Evolutionary conservation across 495 filamentous ascomycete species (phyloP), one percentile per base, ranked within the genome.

Genomic region (Daldinia vernicosa): DNA sequence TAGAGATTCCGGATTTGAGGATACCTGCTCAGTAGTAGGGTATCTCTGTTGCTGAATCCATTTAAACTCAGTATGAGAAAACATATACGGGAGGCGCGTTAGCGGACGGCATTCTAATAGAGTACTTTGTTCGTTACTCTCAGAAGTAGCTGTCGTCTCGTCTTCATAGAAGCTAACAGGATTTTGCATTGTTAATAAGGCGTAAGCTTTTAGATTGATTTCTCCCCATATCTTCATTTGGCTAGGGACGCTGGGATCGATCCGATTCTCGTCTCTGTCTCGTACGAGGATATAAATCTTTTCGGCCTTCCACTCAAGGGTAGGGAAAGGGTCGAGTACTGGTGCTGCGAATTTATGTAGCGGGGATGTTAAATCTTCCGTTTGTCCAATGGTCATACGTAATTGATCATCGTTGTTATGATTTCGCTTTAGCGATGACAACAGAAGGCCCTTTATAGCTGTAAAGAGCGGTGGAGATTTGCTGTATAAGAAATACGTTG

Each of bases 301-400:
- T 0, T 75, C 69, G 2, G 80, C 80, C 4, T 70, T 69, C 85
- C 86, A 88, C 15, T 74, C 63, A 7, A 85, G 32, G 4, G 51
- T 37, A 0, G 80, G 79, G 8, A 88, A 26, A 12, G 78, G 50
- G 5, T 67, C 61, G 1, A 82, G 78, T 54, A 89, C 87, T 9
- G 81, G 76, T 17, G 84, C 30, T 22, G 86, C 68, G 32, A 77
- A 84, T 15, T 79, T 75, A 56, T 85, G 82, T 26, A 75, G 53
- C 2, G 75, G 65, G 0, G 70, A 66, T n/a, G 59, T 22, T 6
- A 74, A 33, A 17, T 80, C 80, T 37, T 83, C 80, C 6, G 78
- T 85, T 60, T 89, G 86, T 1, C 82, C 88, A 53, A 90, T 62
- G 1, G 84, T 89, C 74, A 90, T 66, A 69, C 89, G 85, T 75